A percentile compares a stretch with the other conserved stretches of the same genome.
Conservation (phyloP, 345 rosid genomes). For the Lagerstroemia speciosa region DNA sequence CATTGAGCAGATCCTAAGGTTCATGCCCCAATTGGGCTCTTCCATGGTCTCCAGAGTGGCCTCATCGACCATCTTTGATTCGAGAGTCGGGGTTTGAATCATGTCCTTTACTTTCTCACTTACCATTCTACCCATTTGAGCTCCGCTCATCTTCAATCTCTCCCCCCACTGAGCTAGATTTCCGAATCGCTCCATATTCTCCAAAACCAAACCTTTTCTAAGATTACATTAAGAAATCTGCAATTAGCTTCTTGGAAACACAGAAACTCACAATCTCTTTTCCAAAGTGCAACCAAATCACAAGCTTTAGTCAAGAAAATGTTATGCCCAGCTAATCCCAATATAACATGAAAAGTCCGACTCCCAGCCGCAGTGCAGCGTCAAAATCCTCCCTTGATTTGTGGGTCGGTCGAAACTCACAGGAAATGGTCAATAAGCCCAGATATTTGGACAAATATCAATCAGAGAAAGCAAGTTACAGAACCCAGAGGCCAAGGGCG, state of each 20-base stretch:
- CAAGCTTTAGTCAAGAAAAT: background rate
- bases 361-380: background rate
- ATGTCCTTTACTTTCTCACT: constrained; percentile 80
- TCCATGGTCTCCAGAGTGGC: constrained; percentile 63
- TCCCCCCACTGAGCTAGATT: constrained; percentile 71
- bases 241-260: background rate
- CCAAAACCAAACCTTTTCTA: background rate
- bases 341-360: background rate
- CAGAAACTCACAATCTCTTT: background rate
- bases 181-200: constrained; percentile 1
- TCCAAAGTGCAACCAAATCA: background rate
- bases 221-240: background rate
- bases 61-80: constrained; percentile 79
- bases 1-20: constrained; percentile 77
- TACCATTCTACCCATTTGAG: constrained; percentile 70
- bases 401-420: background rate
- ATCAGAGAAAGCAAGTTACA: background rate
- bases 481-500: background rate
- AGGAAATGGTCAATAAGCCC: background rate
- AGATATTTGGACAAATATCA: background rate
- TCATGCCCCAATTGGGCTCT: constrained; percentile 86
- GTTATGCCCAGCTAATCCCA: no score
- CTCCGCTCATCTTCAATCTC: constrained; percentile 61
- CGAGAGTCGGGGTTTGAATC: constrained; percentile 66
- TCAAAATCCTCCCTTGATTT: background rate